Evolutionary conservation across 2,329 filamentous ascomycete genomes (phyloP).

Genomic region (Venturia aucupariae): DNA sequence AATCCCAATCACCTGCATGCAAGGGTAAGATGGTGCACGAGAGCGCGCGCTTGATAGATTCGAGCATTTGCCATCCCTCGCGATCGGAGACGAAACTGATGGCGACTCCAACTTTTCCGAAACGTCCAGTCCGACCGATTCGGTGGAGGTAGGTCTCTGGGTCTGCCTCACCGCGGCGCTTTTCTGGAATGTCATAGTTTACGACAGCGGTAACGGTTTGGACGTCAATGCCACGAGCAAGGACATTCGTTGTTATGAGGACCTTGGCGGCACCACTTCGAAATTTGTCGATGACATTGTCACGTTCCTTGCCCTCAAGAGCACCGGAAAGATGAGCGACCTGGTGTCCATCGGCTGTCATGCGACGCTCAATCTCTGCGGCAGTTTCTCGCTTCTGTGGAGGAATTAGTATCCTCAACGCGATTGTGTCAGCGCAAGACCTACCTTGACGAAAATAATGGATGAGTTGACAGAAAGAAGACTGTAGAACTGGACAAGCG

Average conservation of each 20-base stretch:
- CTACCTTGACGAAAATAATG: constrained; percentile 91
- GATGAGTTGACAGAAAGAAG: constrained; percentile 95
- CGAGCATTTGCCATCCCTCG: constrained; percentile 69
- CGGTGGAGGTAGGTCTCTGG: constrained; percentile 95
- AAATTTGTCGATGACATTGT: constrained; percentile 78
- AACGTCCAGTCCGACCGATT: constrained; percentile 92
- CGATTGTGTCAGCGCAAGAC: constrained; percentile 19
- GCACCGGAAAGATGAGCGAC: constrained; percentile 85
- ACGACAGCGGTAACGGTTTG: constrained; percentile 93
- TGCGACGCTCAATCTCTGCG: constrained; percentile 71
- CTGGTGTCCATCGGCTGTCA: constrained; percentile 82
- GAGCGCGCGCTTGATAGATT: constrained; percentile 72
- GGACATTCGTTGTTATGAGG: constrained; percentile 93
- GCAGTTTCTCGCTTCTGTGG: constrained; percentile 74
- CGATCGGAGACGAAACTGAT: constrained; percentile 90
- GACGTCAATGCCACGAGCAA: constrained; percentile 91
- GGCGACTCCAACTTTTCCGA: constrained; percentile 90
- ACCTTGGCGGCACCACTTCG: constrained; percentile 83
- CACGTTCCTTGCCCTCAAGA: constrained; percentile 74
- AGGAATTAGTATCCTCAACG: background rate
- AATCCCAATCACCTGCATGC: constrained; percentile 82
- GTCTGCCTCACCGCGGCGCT: constrained; percentile 61
- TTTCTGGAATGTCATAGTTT: constrained; percentile 65
- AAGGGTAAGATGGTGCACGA: constrained; percentile 72
- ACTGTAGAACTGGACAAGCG: constrained; percentile 86